phyloP scores from a whole-genome alignment of 192 early-diverging fungal genomes.

The Dimargaris cristalligena region DNA sequence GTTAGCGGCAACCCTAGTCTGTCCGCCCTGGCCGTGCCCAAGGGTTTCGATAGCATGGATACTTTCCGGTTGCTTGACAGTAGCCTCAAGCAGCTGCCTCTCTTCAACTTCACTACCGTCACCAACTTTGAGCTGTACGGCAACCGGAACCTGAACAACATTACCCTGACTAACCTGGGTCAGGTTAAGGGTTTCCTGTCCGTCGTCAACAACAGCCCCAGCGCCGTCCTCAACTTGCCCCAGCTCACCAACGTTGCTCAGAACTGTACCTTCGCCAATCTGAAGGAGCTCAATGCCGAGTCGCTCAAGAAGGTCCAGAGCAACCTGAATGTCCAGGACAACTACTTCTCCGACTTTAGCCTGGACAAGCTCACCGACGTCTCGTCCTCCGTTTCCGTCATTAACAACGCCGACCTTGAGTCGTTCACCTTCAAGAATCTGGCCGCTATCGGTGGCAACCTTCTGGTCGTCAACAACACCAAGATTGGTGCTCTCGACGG shows the following conservation, averaged over 20 bases:
- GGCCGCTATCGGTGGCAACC: constrained; percentile 36
- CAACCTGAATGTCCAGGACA: constrained; percentile 42
- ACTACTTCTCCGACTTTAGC: constrained; percentile 30
- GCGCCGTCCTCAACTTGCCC: constrained; percentile 24
- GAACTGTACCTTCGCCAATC: constrained; percentile 40
- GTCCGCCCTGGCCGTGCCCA: constrained; percentile 23
- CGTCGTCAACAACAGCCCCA: constrained; percentile 37
- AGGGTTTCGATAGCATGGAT: constrained; percentile 23
- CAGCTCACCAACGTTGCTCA: constrained; percentile 30
- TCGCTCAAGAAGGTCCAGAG: constrained; percentile 27
- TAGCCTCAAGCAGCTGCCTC: constrained; percentile 22
- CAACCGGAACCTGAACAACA: constrained; percentile 31
- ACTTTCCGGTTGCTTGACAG: constrained; percentile 34
- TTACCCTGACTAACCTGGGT: constrained; percentile 30
- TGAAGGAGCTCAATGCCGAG: constrained; percentile 24
- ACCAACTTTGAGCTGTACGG: constrained; percentile 34
- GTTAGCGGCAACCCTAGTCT: constrained; percentile 32
- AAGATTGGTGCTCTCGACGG: constrained; percentile 29
- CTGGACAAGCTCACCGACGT: constrained; percentile 26
- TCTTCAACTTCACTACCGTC: constrained; percentile 20
- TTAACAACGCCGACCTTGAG: constrained; percentile 33
- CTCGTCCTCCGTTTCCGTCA: constrained; percentile 37
- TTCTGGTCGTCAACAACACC: constrained; percentile 46
- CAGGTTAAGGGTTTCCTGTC: constrained; percentile 28
- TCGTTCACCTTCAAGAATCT: constrained; percentile 39